phyloP scores from a whole-genome alignment of 805 yeast genomes.

The Saccharomycopsis lassenensis region DNA sequence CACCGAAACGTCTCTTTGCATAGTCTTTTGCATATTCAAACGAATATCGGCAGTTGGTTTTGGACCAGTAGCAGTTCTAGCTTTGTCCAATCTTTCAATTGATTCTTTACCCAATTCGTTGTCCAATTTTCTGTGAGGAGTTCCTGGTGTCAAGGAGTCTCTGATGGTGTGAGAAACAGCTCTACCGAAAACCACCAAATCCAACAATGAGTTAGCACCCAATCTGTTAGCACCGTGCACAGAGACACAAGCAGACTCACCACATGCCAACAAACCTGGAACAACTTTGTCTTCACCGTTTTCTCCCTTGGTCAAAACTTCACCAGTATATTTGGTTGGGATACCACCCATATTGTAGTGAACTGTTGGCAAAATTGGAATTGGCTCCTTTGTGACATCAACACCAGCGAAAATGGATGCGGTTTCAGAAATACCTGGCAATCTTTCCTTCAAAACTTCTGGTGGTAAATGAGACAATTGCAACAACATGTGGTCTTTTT shows the following conservation, averaged over 20 bases:
- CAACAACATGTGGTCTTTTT: slow-evolving; percentile 88
- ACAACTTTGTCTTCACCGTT: slow-evolving; percentile 84
- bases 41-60: slow-evolving; percentile 81
- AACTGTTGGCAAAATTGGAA: slow-evolving; percentile 95
- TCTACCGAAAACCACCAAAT: slow-evolving; percentile 95
- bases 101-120: slow-evolving; percentile 84
- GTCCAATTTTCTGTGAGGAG: slow-evolving; percentile 73
- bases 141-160: slow-evolving; percentile 77
- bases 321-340: slow-evolving; percentile 97
- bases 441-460: slow-evolving; percentile 81
- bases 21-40: slow-evolving; percentile 83
- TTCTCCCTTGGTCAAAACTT: slow-evolving; percentile 73
- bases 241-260: slow-evolving; percentile 98
- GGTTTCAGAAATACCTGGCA: slow-evolving; percentile 98
- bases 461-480: slow-evolving; percentile 94
- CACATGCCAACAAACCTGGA: slow-evolving; percentile 93
- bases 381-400: slow-evolving; percentile 98
- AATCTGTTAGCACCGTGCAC: slow-evolving; percentile 99
- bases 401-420: slow-evolving; percentile 98
- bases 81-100: slow-evolving; percentile 77
- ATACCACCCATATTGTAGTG: slow-evolving; percentile 99
- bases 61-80: slow-evolving; percentile 79
- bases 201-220: slow-evolving; percentile 96
- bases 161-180: slow-evolving; percentile 91
- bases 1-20: slow-evolving; percentile 96